Base-by-base conservation (phyloP, 768 basidiomycete species). In the Trametes cingulata region DNA sequence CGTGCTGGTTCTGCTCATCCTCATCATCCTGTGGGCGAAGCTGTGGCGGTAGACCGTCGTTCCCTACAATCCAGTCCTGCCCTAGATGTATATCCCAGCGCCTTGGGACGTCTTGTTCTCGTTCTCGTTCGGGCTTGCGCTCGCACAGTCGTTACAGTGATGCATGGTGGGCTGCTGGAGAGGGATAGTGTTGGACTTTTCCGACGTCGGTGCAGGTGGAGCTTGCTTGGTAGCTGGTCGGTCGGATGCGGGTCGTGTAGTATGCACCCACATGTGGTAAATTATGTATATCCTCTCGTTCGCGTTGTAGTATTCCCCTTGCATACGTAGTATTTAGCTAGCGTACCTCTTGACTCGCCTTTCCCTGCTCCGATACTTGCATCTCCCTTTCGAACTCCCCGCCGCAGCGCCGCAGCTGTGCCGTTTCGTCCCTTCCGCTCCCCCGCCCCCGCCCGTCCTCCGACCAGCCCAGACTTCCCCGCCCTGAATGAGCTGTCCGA, bases 1-100 rank as follows among this genome's bases (percentile, higher is more conserved):
- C 57, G 85, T 98, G 27, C 87, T 98, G 36, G 77, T 96, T 51
- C 70, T 95, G 3, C 84, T 98, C 49, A 95, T 98, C 63, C 77
- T 77, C 24, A 78, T 95, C 65, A 88, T 96, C 55, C 72, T 91
- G 7, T 94, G 89, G 85, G 85, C 85, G 70, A 95, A 95, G 71
- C 74, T 85, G 22, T 75, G 85, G 54, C 79, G 78, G 64, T 80
- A 57, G 56, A 48, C 29, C 4, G 36, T 19, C 19, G 29, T n/a
- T 3, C 46, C 2, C n/a, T n/a, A n/a, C n/a, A 25, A n/a, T 4
- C 25, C 1, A 33, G 29, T 33, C 10, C 29, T 33, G n/a, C 29
- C 29, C 29, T 33, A 33, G 29, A 33, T 33, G 29, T n/a, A n/a
- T n/a, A n/a, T n/a, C n/a, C n/a, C n/a, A n/a, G n/a, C n/a, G n/a